Evolutionary conservation across 345 rosid species (phyloP), one percentile per base, ranked within the genome.

Genomic region (Populus nigra): DNA sequence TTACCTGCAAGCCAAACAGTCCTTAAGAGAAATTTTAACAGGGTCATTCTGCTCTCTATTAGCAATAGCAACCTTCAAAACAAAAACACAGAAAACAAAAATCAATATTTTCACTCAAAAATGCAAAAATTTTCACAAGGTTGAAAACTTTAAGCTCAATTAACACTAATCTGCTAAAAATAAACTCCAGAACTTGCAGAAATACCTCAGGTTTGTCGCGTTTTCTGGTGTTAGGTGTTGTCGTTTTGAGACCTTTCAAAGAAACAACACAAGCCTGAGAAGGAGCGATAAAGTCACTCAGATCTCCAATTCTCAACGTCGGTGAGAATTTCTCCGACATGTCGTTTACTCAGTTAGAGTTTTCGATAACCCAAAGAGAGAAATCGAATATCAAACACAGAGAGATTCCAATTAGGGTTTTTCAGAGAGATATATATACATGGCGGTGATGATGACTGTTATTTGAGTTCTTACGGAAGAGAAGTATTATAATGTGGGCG

Each of bases 1-100:
- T 45, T 36, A 93, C 98, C 98, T 94, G 90, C 99, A 96, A 49
- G 99, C 97, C 81, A 96, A 88, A 82, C 99, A 96, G 75, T 93
- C 99, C 88, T 93, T 96, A 33, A 96, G 97, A 27, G 99, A 96
- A 35, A 93, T 96, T 84, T 91, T 91, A 23, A 96, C 98, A 0
- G 96, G 93, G 75, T 92, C 96, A 0, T 79, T 62, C 81, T 85
- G 81, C 78, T 73, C 77, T 71, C 85, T 88, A 49, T 67, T 88
- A 39, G 81, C 77, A 79, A 80, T 76, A 16, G 88, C 78, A 79
- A 89, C 94, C 97, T 89, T 82, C 71, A 86, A 72, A 53, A 39
- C 36, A 69, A 59, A 75, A 76, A 78, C 5, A 7, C 65, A 66
- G 27, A 18, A 33, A 22, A 35, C 16, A 15, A 59, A 8, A 57